Evolutionary conservation across 495 filamentous ascomycete species (phyloP), one percentile per base, ranked within the genome.

Genomic region (Staphylotrichum longicolle): DNA sequence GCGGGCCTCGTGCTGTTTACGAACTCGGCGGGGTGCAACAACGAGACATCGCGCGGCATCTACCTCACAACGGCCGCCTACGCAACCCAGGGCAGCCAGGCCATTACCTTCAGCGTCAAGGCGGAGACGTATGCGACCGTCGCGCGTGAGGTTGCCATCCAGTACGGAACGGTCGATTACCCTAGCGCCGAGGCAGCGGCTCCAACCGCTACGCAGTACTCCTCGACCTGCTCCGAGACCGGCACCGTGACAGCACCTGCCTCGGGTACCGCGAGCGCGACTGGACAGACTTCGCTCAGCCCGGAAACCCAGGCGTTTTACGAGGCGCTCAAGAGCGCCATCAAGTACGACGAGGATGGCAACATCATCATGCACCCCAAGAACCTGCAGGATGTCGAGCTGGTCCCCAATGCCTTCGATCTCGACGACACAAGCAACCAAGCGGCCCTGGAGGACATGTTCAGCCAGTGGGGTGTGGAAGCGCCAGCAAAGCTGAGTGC

Each of bases 351-450:
- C n/a, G 49, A 51, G 49, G 49, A 51, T 11, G 49, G 49, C 32
- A 51, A 51, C 33, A 37, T 51, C 49, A 51, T 51, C 33, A 51
- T 51, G 49, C 49, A 51, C 4, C 49, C 49, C 30, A 51, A 51
- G 49, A 50, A 50, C 7, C 10, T 5, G 5, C 5, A 51, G 49
- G 12, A 51, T 11, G 49, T 51, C 32, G 49, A 51, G 49, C 49
- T 51, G 49, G 11, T 51, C 14, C 49, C 49, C 12, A 51, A n/a
- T 11, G 8, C 49, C 2, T 51, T 14, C 49, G 33, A 51, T 7
- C 49, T 12, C 49, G 49, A 35, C 9, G n/a, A 51, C 33, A 51
- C 11, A 5, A 12, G 9, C 49, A 5, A 51, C 3, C 49, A 51
- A 33, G 49, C 5, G n/a, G 49, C 49, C 49, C 49, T 51, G 11